phyloP scores from a whole-genome alignment of 495 filamentous ascomycete species.

The Penicillium angulare region DNA sequence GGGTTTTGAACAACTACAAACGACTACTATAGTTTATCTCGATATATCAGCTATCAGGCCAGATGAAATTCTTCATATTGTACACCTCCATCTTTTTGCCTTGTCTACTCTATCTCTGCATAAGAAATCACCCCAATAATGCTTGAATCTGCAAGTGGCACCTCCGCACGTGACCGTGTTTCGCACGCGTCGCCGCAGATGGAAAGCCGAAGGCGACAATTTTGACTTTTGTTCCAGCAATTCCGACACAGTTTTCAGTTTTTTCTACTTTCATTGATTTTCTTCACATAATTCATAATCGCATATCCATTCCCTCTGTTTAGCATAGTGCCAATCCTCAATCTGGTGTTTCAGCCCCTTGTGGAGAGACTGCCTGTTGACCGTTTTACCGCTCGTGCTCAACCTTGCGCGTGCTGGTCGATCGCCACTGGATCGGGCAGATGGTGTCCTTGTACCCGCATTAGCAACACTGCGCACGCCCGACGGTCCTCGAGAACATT shows the following conservation, averaged over 20 bases:
- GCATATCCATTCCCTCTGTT: background rate
- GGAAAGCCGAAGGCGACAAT: conserved; percentile 15
- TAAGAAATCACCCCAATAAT: too few relatives aligned
- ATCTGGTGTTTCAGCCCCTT: background rate
- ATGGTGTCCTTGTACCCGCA: conserved; percentile 14
- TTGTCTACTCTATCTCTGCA: too few relatives aligned
- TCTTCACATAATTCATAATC: background rate
- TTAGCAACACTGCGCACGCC: conserved; percentile 10
- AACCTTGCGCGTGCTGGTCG: conserved; percentile 28
- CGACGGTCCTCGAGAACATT: conserved; percentile 9
- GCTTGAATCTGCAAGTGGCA: conserved; percentile 5
- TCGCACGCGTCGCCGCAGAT: conserved; percentile 35
- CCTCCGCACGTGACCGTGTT: conserved; percentile 38
- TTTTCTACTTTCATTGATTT: conserved; percentile 6
- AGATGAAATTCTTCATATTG: too few relatives aligned
- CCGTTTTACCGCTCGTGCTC: conserved; percentile 26
- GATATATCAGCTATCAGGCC: too few relatives aligned
- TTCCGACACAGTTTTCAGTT: conserved; percentile 4
- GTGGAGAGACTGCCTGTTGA: conserved; percentile 9
- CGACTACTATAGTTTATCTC: too few relatives aligned
- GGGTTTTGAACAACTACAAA: too few relatives aligned
- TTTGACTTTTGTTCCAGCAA: conserved; percentile 7
- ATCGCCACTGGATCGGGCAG: conserved; percentile 27
- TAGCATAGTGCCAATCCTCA: background rate
- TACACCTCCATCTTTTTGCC: too few relatives aligned